phyloP scores from a whole-genome alignment of 306 rosid species.

The Quillaja saponaria region DNA sequence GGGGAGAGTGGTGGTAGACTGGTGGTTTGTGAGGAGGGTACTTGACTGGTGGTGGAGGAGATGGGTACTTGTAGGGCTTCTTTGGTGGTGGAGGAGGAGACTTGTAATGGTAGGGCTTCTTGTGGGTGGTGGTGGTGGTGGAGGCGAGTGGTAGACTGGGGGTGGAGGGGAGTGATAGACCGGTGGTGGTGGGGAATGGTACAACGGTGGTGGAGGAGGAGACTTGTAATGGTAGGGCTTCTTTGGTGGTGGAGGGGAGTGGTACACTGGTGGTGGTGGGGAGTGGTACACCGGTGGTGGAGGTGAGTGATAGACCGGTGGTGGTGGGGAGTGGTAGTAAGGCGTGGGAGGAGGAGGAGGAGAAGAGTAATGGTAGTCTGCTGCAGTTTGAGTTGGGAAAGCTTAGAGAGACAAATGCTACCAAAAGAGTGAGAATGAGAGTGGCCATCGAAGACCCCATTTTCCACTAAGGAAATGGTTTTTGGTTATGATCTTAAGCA shows the following conservation, averaged over 20 bases:
- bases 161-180: slow-evolving; percentile 11
- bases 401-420: slow-evolving; percentile 49
- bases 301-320: slow-evolving; percentile 17
- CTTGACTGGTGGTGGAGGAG: background rate
- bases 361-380: slow-evolving; percentile 53
- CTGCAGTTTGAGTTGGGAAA: slow-evolving; percentile 37
- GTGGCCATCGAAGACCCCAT: slow-evolving; percentile 62
- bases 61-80: background rate
- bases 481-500: slow-evolving; percentile 25
- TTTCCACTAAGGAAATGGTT: slow-evolving; percentile 28
- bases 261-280: slow-evolving; percentile 28
- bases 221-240: background rate
- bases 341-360: slow-evolving; percentile 58
- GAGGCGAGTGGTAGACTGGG: slow-evolving; percentile 28
- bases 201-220: background rate
- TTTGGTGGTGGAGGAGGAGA: background rate
- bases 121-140: slow-evolving; percentile 33
- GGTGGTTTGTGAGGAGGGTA: background rate
- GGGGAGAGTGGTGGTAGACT: background rate
- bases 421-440: slow-evolving; percentile 37
- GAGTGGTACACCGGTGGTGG: slow-evolving; percentile 30
- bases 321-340: slow-evolving; percentile 6
- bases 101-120: background rate
- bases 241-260: slow-evolving; percentile 13
- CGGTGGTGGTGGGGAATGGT: slow-evolving; percentile 25